Evolutionary conservation across 2,329 filamentous ascomycete species (phyloP).

Genomic region (Aspergillus floridensis): DNA sequence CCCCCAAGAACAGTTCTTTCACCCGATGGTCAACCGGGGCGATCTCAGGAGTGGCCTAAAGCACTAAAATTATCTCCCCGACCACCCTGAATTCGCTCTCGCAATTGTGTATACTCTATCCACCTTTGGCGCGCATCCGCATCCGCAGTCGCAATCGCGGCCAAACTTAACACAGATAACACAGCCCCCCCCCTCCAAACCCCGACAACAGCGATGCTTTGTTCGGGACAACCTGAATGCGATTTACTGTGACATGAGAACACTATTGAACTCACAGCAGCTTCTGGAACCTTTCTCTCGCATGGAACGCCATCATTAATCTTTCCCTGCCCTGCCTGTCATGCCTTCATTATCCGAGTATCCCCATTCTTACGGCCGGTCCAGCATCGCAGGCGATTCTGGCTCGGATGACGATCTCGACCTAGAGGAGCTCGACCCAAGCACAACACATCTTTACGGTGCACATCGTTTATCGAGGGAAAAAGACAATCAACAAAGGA

Average conservation of each 20-base stretch:
- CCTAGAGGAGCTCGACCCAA: conserved; percentile 47
- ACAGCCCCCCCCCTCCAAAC: background rate
- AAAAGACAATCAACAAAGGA: conserved; percentile 24
- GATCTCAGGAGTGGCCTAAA: background rate
- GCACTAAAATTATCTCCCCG: background rate
- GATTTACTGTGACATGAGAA: conserved; percentile 26
- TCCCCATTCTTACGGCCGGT: conserved; percentile 30
- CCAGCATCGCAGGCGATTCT: conserved; percentile 34
- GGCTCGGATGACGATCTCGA: conserved; percentile 47
- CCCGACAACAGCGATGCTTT: conserved; percentile 18
- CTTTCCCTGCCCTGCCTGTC: conserved; percentile 6
- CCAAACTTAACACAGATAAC: background rate
- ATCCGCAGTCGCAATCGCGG: background rate
- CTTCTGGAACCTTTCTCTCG: conserved; percentile 20
- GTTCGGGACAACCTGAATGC: conserved; percentile 15
- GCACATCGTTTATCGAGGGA: conserved; percentile 27
- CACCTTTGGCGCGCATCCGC: background rate
- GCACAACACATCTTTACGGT: conserved; percentile 23
- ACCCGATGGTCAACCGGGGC: conserved; percentile 1
- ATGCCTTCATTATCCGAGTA: conserved; percentile 42
- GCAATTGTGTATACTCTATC: background rate
- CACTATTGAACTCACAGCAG: conserved; percentile 16
- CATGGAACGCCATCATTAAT: conserved; percentile 8
- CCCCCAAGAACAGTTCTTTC: conserved; percentile 4
- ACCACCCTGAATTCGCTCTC: background rate